Base-by-base conservation (phyloP, 495 filamentous ascomycete species). In the Penicillium steckii region DNA sequence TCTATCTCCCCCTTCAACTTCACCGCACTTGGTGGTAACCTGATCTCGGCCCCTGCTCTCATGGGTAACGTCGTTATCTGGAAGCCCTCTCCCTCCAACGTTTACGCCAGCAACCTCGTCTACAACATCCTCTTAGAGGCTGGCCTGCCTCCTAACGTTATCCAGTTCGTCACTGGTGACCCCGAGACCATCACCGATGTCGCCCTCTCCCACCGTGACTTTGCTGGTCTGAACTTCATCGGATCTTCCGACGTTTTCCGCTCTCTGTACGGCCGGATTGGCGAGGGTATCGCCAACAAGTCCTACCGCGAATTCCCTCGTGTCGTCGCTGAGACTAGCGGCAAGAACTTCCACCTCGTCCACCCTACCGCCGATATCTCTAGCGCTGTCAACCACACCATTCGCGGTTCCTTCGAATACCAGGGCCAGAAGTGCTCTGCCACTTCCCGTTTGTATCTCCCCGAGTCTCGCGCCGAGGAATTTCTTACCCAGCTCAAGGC, bases 401-500 rank as follows among this genome's bases (percentile, higher is more conserved):
- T 95, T 24, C 86, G 90, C 33, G 90, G 89, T 33, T 86, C 90
- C 7, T 95, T 95, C 61, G 90, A 95, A 70, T 95, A 89, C 64
- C 88, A 91, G 65, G 90, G 90, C 19, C 90, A 95, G 68, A 95
- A 95, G 68, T 95, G 90, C 73, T 88, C 84, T 59, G 90, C 90
- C 38, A 88, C 86, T 2, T 92, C 88, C 42, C 81, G 90, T 13
- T 53, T 83, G 13, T 95, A 94, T 62, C 77, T 95, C 7, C 83
- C 90, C 0, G 72, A 80, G 56, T 88, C 84, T 0, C 59, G 83
- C 8, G 85, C 84, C 58, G 77, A 81, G 21, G 73, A 82, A 50
- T 89, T 91, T 72, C 49, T 72, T 19, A 56, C 76, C 27, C 71
- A 65, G 19, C 75, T 93, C 35, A 76, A 78, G 41, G 66, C 56